Percentiles rank a stretch among this genome's conserved stretches.
These are phyloP conservation scores for Stellera chamaejasme DNA, from an alignment of 345 rosid genomes.

Conservation along the genomic window DNA sequence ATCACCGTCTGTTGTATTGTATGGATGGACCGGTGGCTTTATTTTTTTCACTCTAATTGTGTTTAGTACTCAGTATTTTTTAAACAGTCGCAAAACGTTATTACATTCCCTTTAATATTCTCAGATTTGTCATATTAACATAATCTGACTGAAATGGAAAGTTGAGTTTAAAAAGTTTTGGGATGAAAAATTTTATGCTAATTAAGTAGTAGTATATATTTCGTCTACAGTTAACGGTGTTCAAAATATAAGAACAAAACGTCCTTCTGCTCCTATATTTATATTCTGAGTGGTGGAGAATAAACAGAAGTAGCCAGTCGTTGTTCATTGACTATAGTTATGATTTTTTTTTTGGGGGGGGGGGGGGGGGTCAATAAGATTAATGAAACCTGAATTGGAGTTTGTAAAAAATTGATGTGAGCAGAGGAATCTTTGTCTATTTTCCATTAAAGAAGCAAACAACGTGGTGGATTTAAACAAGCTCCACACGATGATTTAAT, in stretches of 20 bases:
- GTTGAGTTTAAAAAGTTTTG: too few species aligned
- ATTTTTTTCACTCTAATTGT: too few species aligned
- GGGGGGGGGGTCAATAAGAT: too few species aligned
- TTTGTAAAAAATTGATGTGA: not conserved
- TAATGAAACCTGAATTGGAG: not conserved
- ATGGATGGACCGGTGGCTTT: too few species aligned
- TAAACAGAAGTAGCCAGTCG: conserved; percentile 9
- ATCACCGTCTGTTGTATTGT: too few species aligned
- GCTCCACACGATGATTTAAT: conserved; percentile 16
- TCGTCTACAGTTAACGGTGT: not conserved
- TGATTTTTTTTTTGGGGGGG: not conserved
- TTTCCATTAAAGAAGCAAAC: conserved; percentile 8
- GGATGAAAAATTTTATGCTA: too few species aligned
- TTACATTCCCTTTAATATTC: too few species aligned
- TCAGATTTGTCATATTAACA: too few species aligned
- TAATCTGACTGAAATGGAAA: too few species aligned
- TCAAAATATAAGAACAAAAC: conserved; percentile 5
- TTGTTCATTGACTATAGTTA: not conserved
- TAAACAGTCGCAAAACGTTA: conserved; percentile 8
- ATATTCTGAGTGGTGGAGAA: not conserved
- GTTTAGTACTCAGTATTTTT: conserved; percentile 1
- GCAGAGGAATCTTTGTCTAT: conserved; percentile 36
- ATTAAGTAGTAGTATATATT: too few species aligned
- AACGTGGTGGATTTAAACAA: conserved; percentile 19
- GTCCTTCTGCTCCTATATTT: not conserved